Base-by-base conservation (phyloP, 2,329 filamentous ascomycete genomes). In the Coniochaeta hoffmannii region DNA sequence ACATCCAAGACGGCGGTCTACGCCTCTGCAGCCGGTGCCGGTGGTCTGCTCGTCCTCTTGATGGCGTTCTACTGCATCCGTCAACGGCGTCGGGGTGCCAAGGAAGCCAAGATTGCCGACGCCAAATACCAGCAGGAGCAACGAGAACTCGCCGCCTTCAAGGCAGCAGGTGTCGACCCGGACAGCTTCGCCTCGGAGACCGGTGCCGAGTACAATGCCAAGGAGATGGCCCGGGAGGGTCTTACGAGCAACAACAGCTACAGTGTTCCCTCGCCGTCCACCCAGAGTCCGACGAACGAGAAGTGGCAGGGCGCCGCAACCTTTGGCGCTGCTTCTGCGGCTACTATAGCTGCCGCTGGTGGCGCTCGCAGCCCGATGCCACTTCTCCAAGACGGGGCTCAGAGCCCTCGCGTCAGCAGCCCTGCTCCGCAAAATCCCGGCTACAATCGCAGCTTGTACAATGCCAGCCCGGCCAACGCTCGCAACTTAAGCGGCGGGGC, bases 1-100 rank as follows among this genome's bases (percentile, higher is more conserved):
- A 68, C 66, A 8, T 70, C 78, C 60, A 84, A 81, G 68, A 72
- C 73, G 1, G 81, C 73, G 53, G 68, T 86, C 46, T 84, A 82
- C 60, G 76, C 73, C 2, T 71, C 70, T 12, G 74, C 71, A 2
- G 76, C 69, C n/a, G 73, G 69, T 32, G 73, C 75, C 0, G 79
- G 66, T 7, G 75, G 71, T 24, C 57, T 76, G 6, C 62, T 78
- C 0, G 26, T 79, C 15, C 68, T 65, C 28, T 68, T 69, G 0
- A 69, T 76, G 7, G 64, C 76, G 19, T 77, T 80, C 64, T 81
- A 79, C 71, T 83, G 78, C 68, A 69, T 82, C 63, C 73, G 74
- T 41, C 80, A 85, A 66, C 76, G 82, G 35, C 74, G 76, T 41
- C 69, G 69, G 0, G 83, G 83, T 12, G 72, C 73, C 19, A 64